Percentiles rank a stretch among this genome's conserved stretches.
phyloP scores from a whole-genome alignment of 2,329 filamentous ascomycete genomes.

The Nemania bipapillata region DNA sequence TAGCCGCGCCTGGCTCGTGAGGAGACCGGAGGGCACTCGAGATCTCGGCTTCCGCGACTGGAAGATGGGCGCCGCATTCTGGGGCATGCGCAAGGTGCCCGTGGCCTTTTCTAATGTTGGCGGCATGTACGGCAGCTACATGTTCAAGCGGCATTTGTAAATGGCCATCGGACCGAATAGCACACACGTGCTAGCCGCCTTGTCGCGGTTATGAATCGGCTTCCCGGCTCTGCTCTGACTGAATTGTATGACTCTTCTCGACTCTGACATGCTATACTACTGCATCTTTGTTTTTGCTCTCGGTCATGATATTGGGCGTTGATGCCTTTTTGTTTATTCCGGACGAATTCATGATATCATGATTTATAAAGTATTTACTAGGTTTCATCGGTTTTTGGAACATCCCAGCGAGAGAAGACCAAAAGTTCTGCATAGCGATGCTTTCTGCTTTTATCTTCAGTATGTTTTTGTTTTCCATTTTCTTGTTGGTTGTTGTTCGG shows the following conservation, averaged over 20 bases:
- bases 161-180: background rate
- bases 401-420: conserved; percentile 8
- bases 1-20: conserved; percentile 72
- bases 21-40: conserved; percentile 44
- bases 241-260: background rate
- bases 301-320: conserved; percentile 1
- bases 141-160: conserved; percentile 70
- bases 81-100: conserved; percentile 92
- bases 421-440: conserved; percentile 1
- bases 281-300: background rate
- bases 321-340: background rate
- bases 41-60: conserved; percentile 73
- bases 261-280: background rate
- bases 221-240: background rate
- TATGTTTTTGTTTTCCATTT: no score
- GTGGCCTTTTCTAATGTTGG: conserved; percentile 91
- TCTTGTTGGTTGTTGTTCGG: background rate
- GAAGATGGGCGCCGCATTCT: conserved; percentile 87
- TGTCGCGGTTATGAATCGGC: no score
- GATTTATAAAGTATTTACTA: conserved; percentile 7
- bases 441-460: background rate
- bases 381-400: conserved; percentile 13
- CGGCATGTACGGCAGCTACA: conserved; percentile 84
- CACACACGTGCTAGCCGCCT: background rate
- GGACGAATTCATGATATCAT: conserved; percentile 33